Percentiles rank a stretch among this genome's conserved stretches.
These are phyloP conservation scores for Emydomyces testavorans DNA, from an alignment of 2,329 filamentous ascomycete species.

Conservation along the genomic window DNA sequence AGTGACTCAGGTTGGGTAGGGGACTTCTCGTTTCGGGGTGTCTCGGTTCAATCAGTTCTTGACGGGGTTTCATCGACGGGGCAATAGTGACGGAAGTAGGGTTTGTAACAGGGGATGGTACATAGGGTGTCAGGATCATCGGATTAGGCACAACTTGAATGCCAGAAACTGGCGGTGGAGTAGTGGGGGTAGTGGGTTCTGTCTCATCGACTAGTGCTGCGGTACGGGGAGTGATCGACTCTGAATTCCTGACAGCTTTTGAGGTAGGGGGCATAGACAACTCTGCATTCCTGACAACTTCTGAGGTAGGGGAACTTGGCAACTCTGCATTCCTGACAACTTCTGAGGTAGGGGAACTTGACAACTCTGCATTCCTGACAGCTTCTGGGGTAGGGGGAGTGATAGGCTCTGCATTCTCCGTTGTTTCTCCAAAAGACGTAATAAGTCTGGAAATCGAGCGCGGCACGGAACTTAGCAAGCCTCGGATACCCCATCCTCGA, in stretches of 20 bases:
- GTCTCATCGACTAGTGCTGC: too few species aligned
- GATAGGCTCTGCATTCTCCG: background rate
- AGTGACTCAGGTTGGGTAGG: slow-evolving; percentile 20
- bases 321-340: too few species aligned
- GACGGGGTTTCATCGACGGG: background rate
- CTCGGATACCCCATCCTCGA: slow-evolving; percentile 25
- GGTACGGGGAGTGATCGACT: too few species aligned
- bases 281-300: too few species aligned
- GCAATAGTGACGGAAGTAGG: background rate
- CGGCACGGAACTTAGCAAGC: slow-evolving; percentile 25
- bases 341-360: too few species aligned
- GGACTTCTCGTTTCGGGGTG: slow-evolving; percentile 13
- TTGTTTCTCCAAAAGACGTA: slow-evolving; percentile 7
- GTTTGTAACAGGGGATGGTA: background rate
- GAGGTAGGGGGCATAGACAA: too few species aligned
- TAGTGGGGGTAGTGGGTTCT: background rate
- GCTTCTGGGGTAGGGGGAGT: background rate
- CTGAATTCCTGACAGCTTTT: too few species aligned
- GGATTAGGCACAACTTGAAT: background rate
- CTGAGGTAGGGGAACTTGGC: too few species aligned
- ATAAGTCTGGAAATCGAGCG: slow-evolving; percentile 23
- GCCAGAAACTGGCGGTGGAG: background rate
- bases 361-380: background rate
- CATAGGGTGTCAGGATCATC: background rate
- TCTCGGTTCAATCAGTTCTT: slow-evolving; percentile 1